Evolutionary conservation across 106 monocot genomes (phyloP).

Genomic region (Acanthochlamys bracteata): DNA sequence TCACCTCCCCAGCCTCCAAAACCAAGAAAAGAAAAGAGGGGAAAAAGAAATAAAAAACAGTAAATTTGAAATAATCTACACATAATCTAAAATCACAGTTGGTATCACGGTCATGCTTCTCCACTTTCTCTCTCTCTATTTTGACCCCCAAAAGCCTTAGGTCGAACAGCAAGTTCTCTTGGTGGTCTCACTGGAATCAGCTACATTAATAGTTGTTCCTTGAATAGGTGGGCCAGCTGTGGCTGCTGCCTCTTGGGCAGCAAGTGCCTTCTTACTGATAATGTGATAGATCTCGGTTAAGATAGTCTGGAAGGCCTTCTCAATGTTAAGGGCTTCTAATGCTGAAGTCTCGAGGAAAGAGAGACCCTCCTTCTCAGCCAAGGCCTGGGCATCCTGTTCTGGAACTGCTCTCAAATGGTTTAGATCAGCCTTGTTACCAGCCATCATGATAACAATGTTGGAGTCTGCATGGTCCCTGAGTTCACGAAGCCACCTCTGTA

Average conservation of each 20-base stretch:
- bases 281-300: slow-evolving; percentile 54
- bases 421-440: slow-evolving; percentile 71
- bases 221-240: slow-evolving; percentile 24
- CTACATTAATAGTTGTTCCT: slow-evolving; percentile 58
- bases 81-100: not conserved
- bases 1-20: not conserved
- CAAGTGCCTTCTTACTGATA: slow-evolving; percentile 60
- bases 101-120: not conserved
- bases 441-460: slow-evolving; percentile 77
- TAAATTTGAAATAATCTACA: not conserved
- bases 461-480: slow-evolving; percentile 67
- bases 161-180: slow-evolving; percentile 47
- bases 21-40: not conserved
- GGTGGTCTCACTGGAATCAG: slow-evolving; percentile 21
- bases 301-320: slow-evolving; percentile 53
- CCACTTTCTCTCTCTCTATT: not conserved
- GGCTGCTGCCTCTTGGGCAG: slow-evolving; percentile 40
- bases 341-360: slow-evolving; percentile 74
- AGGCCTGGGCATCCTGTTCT: slow-evolving; percentile 31
- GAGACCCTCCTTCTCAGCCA: slow-evolving; percentile 69
- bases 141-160: slow-evolving; percentile 6
- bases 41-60: not conserved
- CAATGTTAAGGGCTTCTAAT: slow-evolving; percentile 53
- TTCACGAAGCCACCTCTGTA: slow-evolving; percentile 72
- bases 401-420: slow-evolving; percentile 46